Percentiles rank a stretch among this genome's conserved stretches.
phyloP scores from a whole-genome alignment of 352 stramenopile species.

The Globisporangium perplexum region DNA sequence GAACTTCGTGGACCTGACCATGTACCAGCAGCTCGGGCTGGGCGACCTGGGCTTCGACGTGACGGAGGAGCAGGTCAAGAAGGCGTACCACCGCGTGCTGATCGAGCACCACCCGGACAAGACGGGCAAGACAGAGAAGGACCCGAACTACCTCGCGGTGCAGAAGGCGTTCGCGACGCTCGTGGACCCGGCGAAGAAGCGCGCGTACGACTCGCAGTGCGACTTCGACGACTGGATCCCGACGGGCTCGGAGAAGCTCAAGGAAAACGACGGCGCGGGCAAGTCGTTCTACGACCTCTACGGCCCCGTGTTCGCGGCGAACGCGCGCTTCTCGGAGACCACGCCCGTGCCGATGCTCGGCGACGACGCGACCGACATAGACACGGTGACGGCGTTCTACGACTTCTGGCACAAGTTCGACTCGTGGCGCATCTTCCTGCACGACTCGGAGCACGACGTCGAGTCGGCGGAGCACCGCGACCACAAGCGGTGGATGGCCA shows the following conservation, averaged over 20 bases:
- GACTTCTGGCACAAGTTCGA: slow-evolving; percentile 90
- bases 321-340: slow-evolving; percentile 79
- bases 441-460: slow-evolving; percentile 83
- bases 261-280: slow-evolving; percentile 64
- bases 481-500: slow-evolving; percentile 86
- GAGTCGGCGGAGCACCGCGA: slow-evolving; percentile 79
- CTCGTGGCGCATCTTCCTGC: slow-evolving; percentile 81
- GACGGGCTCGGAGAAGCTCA: slow-evolving; percentile 68
- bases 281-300: slow-evolving; percentile 87
- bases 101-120: slow-evolving; percentile 88
- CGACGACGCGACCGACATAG: slow-evolving; percentile 50
- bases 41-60: slow-evolving; percentile 73
- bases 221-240: slow-evolving; percentile 85
- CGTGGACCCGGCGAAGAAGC: slow-evolving; percentile 80
- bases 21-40: slow-evolving; percentile 84
- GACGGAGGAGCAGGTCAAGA: slow-evolving; percentile 83
- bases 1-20: slow-evolving; percentile 78
- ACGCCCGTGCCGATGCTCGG: slow-evolving; percentile 72
- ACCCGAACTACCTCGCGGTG: slow-evolving; percentile 85
- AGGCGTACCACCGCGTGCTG: slow-evolving; percentile 83
- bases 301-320: slow-evolving; percentile 66
- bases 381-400: slow-evolving; percentile 78
- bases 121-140: slow-evolving; percentile 86
- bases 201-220: slow-evolving; percentile 81
- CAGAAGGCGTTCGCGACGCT: slow-evolving; percentile 81